These are phyloP conservation scores for Penicillium verrucosum DNA, from an alignment of 2,329 filamentous ascomycete species.

Conservation along the genomic window DNA sequence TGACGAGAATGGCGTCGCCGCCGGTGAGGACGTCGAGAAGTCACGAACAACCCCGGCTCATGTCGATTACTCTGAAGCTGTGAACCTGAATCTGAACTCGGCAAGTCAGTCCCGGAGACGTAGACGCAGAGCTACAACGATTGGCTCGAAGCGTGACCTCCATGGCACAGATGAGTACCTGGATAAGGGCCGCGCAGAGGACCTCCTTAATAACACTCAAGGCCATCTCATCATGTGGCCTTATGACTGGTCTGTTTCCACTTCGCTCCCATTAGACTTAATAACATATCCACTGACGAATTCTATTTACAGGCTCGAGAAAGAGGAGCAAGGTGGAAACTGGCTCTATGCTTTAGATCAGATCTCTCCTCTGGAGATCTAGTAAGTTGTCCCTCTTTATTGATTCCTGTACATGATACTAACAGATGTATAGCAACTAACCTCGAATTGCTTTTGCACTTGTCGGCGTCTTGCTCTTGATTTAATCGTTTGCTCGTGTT, in stretches of 20 bases:
- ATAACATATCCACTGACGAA: conserved; percentile 11
- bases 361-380: conserved; percentile 94
- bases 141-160: conserved; percentile 48
- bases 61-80: conserved; percentile 41
- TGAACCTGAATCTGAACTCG: conserved; percentile 40
- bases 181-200: conserved; percentile 71
- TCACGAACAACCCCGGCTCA: conserved; percentile 29
- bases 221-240: conserved; percentile 89
- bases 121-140: conserved; percentile 45
- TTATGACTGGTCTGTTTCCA: conserved; percentile 70
- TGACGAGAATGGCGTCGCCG: conserved; percentile 23
- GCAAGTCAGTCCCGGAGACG: conserved; percentile 36
- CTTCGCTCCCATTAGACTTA: background rate
- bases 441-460: conserved; percentile 15
- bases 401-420: conserved; percentile 8
- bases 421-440: conserved; percentile 30
- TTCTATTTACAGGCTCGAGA: conserved; percentile 59
- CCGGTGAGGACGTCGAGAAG: conserved; percentile 33
- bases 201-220: conserved; percentile 75
- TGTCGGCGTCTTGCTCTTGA: conserved; percentile 9
- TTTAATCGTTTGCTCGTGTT: background rate
- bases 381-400: conserved; percentile 45
- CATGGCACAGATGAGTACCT: conserved; percentile 70
- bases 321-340: conserved; percentile 87
- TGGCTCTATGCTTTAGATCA: conserved; percentile 97